phyloP scores from a whole-genome alignment of 495 filamentous ascomycete genomes.

The Trichocladium antarcticum region DNA sequence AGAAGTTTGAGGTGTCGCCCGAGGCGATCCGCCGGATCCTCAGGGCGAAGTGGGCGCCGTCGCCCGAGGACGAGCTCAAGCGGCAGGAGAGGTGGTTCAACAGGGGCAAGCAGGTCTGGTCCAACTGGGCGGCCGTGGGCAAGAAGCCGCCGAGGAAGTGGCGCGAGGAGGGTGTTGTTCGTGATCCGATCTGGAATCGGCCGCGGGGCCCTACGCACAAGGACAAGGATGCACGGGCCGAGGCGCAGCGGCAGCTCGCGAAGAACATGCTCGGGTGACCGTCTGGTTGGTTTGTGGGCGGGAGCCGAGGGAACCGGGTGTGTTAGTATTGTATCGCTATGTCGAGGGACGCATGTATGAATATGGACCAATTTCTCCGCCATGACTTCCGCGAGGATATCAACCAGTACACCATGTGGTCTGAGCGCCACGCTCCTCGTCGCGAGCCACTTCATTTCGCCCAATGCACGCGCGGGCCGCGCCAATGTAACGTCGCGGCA shows the following conservation, averaged over 20 bases:
- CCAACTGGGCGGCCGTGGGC: conserved; percentile 55
- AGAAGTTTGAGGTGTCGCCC: conserved; percentile 71
- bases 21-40: conserved; percentile 82
- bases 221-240: conserved; percentile 10
- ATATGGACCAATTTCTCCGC: not conserved
- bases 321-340: not conserved
- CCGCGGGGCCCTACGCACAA: conserved; percentile 8
- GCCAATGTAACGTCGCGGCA: conserved; percentile 21
- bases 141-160: conserved; percentile 56
- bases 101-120: conserved; percentile 69
- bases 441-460: too few relatives aligned
- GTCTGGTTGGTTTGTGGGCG: not conserved
- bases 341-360: not conserved
- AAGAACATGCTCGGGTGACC: conserved; percentile 4
- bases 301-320: not conserved
- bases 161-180: conserved; percentile 54
- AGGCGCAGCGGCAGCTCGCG: conserved; percentile 11
- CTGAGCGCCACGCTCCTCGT: too few relatives aligned
- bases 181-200: conserved; percentile 30
- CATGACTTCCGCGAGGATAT: not conserved
- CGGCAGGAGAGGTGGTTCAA: conserved; percentile 65
- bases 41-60: conserved; percentile 70
- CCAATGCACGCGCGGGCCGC: conserved; percentile 8
- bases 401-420: too few relatives aligned
- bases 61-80: conserved; percentile 46